These are phyloP conservation scores for Polysphondylium violaceum DNA, from an alignment of 78 protist species.

Conservation along the genomic window DNA sequence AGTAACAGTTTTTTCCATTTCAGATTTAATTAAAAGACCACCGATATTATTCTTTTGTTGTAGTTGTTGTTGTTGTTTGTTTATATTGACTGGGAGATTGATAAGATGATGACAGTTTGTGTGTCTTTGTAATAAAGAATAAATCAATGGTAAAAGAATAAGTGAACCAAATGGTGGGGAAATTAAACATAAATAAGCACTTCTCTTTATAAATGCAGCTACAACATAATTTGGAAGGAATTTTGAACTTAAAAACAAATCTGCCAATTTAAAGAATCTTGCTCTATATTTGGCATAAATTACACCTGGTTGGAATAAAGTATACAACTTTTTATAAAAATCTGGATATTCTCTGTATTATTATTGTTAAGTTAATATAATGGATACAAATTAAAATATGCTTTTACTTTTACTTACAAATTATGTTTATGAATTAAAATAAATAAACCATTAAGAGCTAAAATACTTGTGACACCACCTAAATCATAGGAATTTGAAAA, in stretches of 20 bases:
- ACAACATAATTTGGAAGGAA: slow-evolving; percentile 82
- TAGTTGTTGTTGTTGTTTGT: slow-evolving; percentile 8
- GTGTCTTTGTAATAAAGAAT: slow-evolving; percentile 67
- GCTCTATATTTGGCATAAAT: slow-evolving; percentile 79
- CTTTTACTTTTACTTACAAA: slow-evolving; percentile 25
- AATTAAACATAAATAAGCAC: slow-evolving; percentile 67
- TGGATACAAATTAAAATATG: not conserved
- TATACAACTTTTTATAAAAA: slow-evolving; percentile 83
- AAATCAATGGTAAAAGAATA: slow-evolving; percentile 64
- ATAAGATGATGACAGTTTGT: slow-evolving; percentile 80
- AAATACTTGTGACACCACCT: slow-evolving; percentile 87
- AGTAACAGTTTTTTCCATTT: not conserved
- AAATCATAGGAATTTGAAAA: slow-evolving; percentile 45
- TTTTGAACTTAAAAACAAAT: slow-evolving; percentile 52
- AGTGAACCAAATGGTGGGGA: slow-evolving; percentile 83
- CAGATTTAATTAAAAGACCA: slow-evolving; percentile 17
- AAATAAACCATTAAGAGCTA: slow-evolving; percentile 87
- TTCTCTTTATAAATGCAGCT: slow-evolving; percentile 90
- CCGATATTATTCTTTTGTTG: not conserved
- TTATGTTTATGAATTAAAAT: slow-evolving; percentile 83
- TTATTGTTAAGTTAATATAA: too few relatives aligned
- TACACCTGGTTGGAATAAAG: slow-evolving; percentile 74
- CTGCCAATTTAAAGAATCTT: slow-evolving; percentile 83
- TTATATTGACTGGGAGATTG: slow-evolving; percentile 8
- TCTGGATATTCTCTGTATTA: slow-evolving; percentile 83